Evolutionary conservation across 768 basidiomycete genomes (phyloP).

Genomic region (Strobilomyces echinocephalus): DNA sequence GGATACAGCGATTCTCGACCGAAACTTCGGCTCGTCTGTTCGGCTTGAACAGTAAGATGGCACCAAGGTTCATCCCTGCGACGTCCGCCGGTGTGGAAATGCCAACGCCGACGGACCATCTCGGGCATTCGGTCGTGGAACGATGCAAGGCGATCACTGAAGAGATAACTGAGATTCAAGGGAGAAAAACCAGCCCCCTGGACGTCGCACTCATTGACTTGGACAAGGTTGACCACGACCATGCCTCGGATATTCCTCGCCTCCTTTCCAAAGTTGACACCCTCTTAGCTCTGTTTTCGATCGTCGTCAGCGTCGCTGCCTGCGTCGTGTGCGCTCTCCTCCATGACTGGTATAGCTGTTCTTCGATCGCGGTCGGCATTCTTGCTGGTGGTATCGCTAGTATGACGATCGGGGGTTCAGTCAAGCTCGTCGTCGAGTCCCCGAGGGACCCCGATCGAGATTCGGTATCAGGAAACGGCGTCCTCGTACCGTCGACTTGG

Average conservation of each 20-base stretch:
- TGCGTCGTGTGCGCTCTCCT: conserved; percentile 22
- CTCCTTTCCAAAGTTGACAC: not conserved
- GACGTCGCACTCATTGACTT: conserved; percentile 20
- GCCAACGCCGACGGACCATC: conserved; percentile 27
- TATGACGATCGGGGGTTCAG: conserved; percentile 21
- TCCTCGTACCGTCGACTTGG: conserved; percentile 13
- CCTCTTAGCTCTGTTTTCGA: conserved; percentile 21
- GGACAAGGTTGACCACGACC: not conserved
- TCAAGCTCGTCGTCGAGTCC: conserved; percentile 14
- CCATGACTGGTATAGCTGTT: conserved; percentile 29
- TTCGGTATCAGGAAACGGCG: conserved; percentile 26
- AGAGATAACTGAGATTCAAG: not conserved
- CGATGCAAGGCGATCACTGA: conserved; percentile 11
- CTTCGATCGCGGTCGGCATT: conserved; percentile 30
- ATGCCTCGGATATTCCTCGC: not conserved
- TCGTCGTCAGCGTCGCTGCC: conserved; percentile 19
- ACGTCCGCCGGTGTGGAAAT: conserved; percentile 28
- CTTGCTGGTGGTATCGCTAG: conserved; percentile 26
- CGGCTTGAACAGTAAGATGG: conserved; percentile 21
- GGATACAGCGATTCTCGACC: conserved; percentile 19
- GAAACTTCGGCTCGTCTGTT: conserved; percentile 19
- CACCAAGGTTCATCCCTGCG: conserved; percentile 24
- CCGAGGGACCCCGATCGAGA: conserved; percentile 10
- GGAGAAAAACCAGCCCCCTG: conserved; percentile 11
- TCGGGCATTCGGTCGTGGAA: conserved; percentile 25